phyloP scores from a whole-genome alignment of 306 rosid genomes.

The Cicer pinnatifidum region DNA sequence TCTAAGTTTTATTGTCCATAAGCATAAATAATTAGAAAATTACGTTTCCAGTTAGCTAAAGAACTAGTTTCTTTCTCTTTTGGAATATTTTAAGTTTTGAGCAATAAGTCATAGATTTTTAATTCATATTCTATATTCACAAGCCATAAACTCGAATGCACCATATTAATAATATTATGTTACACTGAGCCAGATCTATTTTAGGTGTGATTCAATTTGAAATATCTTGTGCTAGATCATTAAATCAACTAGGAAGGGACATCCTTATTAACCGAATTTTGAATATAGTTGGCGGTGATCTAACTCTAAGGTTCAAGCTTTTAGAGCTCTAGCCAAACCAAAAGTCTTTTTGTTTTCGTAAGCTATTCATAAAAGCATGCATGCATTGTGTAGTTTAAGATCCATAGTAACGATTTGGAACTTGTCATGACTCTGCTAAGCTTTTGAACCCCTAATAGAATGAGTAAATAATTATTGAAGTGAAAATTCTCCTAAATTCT shows the following conservation, averaged over 20 bases:
- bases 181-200: conserved; percentile 16
- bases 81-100: conserved; percentile 15
- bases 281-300: conserved; percentile 20
- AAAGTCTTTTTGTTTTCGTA: background rate
- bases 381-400: background rate
- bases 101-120: background rate
- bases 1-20: background rate
- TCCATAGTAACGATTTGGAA: background rate
- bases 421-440: conserved; percentile 9
- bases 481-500: background rate
- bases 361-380: conserved; percentile 30
- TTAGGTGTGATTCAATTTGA: conserved; percentile 3
- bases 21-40: conserved; percentile 12
- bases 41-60: background rate
- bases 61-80: conserved; percentile 17
- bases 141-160: background rate
- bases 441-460: background rate
- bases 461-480: no score
- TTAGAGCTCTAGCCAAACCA: conserved; percentile 11
- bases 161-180: conserved; percentile 22
- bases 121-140: conserved; percentile 6
- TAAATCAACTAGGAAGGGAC: conserved; percentile 7
- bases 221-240: conserved; percentile 28
- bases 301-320: conserved; percentile 10
- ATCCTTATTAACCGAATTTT: conserved; percentile 3